Percentiles rank a stretch among this genome's conserved stretches.
Conservation (phyloP, 75 land plant genomes). For the Cryptomeria japonica region DNA sequence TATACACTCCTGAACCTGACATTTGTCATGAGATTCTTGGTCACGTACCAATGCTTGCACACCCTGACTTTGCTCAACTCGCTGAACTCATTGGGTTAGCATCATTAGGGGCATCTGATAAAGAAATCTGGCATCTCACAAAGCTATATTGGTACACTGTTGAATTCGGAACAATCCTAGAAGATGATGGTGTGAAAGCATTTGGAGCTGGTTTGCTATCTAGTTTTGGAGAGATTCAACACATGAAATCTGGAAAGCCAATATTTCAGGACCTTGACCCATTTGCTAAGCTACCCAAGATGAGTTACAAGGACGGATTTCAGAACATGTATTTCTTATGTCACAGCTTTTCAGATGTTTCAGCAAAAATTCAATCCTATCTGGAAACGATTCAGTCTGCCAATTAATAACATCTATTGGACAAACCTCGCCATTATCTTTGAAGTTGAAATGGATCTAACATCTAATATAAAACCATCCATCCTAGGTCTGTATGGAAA, state of each 20-base stretch:
- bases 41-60: constrained; percentile 29
- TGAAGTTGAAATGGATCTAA: background rate
- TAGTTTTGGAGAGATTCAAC: constrained; percentile 24
- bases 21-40: constrained; percentile 32
- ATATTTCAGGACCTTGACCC: constrained; percentile 26
- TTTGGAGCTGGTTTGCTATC: constrained; percentile 33
- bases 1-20: constrained; percentile 36
- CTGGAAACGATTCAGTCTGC: constrained; percentile 11
- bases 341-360: constrained; percentile 24
- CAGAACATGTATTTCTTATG: constrained; percentile 29
- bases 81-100: constrained; percentile 23
- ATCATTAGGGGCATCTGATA: constrained; percentile 28
- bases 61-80: constrained; percentile 25
- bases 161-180: constrained; percentile 29
- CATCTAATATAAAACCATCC: background rate
- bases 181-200: constrained; percentile 16
- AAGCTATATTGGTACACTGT: constrained; percentile 38
- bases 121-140: constrained; percentile 30
- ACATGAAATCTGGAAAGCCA: constrained; percentile 26
- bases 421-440: background rate
- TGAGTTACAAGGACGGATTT: constrained; percentile 32
- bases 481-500: background rate
- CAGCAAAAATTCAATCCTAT: constrained; percentile 22
- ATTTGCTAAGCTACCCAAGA: constrained; percentile 24
- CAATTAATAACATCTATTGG: background rate